A percentile compares a stretch with the other conserved stretches of the same genome.
Conservation (phyloP, 148 eudicot species). For the Camellia japonica region DNA sequence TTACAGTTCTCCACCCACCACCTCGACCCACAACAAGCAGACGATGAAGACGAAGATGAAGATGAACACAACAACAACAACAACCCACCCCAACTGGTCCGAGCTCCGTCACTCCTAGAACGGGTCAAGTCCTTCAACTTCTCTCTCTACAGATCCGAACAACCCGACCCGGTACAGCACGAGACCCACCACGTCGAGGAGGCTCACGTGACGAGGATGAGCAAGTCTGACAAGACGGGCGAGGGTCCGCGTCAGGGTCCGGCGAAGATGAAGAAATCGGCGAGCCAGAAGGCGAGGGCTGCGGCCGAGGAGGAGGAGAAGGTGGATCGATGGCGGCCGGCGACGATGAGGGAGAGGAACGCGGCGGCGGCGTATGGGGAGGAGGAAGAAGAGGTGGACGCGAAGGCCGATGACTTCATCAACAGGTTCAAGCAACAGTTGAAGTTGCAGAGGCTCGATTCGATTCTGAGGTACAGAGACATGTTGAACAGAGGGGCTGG, state of each 20-base stretch:
- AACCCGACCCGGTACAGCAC: not conserved
- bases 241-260: not conserved
- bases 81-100: too few relatives aligned
- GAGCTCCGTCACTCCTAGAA: too few relatives aligned
- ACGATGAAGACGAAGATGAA: too few relatives aligned
- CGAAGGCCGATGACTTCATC: slow-evolving; percentile 13
- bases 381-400: slow-evolving; percentile 57
- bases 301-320: slow-evolving; percentile 17
- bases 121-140: too few relatives aligned
- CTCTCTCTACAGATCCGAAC: too few relatives aligned
- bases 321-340: slow-evolving; percentile 21
- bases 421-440: slow-evolving; percentile 12
- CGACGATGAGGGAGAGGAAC: slow-evolving; percentile 23
- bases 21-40: too few relatives aligned
- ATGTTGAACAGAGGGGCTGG: slow-evolving; percentile 30
- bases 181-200: not conserved
- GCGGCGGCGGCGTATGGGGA: slow-evolving; percentile 18
- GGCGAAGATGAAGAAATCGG: slow-evolving; percentile 36
- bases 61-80: too few relatives aligned
- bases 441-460: slow-evolving; percentile 69
- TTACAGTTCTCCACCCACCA: not conserved
- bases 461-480: slow-evolving; percentile 48
- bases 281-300: slow-evolving; percentile 22
- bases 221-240: slow-evolving; percentile 8
- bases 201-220: slow-evolving; percentile 27